Base-by-base conservation (phyloP, 2,329 filamentous ascomycete genomes). In the Hypomyces perniciosus region DNA sequence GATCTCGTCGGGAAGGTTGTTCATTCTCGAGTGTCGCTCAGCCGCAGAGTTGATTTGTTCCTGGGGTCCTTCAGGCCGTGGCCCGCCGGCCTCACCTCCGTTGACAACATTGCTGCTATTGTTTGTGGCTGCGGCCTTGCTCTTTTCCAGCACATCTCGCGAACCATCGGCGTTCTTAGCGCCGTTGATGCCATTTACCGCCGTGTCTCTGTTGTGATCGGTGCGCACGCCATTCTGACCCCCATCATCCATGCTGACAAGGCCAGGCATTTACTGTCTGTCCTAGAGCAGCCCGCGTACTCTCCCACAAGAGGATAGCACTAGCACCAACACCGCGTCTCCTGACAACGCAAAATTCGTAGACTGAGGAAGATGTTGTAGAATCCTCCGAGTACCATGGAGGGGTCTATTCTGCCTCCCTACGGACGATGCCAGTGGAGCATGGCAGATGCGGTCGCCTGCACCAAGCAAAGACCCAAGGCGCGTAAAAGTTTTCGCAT, bases 1-100 rank as follows among this genome's bases (percentile, higher is more conserved):
- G 35, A 86, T 81, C 61, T 83, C 79, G 52, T 80, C 76, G 8
- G 81, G 81, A 1, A 83, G 67, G 54, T 83, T 74, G 61, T 81
- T 79, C 71, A 82, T 77, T 53, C 71, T 72, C 44, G 66, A 55
- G 37, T 62, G 59, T 49, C 63, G 51, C 20, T 53, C 50, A 12
- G 55, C 44, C 7, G 43, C n/a, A 7, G 40, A 28, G 43, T 34
- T 45, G 31, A 27, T 38, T 61, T 57, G 33, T 57, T 54, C 44
- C 59, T 41, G 48, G 29, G 52, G 29, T 33, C 58, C 54, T 35
- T 60, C 37, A 35, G 52, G 48, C 56, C 50, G 57, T 48, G 41
- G 52, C 29, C 49, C 52, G 57, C 59, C 48, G 13, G 51, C 56
- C 13, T 57, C 54, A n/a, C 57, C 54, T 44, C 64, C 65, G 53